These are phyloP conservation scores for Boletellus dicymbophilus DNA, from an alignment of 1,284 basidiomycete genomes.

Conservation along the genomic window DNA sequence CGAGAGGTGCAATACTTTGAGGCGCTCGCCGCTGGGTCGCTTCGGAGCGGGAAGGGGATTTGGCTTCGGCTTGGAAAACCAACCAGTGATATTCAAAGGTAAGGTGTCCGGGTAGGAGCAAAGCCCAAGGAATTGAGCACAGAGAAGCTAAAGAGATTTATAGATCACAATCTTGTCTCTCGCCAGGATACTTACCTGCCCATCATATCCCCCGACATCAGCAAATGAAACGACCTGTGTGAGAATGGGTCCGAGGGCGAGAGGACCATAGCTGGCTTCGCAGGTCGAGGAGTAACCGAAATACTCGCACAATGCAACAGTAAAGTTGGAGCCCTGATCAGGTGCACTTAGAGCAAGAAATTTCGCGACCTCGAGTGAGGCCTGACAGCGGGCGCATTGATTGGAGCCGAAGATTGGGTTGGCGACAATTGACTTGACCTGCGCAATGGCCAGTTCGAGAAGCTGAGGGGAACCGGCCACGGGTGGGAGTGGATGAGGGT, in stretches of 20 bases:
- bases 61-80: slow-evolving; percentile 72
- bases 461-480: slow-evolving; percentile 45
- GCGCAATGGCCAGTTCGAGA: slow-evolving; percentile 50
- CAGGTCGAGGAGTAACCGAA: slow-evolving; percentile 60
- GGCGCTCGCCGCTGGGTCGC: slow-evolving; percentile 58
- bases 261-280: slow-evolving; percentile 45
- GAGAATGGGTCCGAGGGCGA: slow-evolving; percentile 57
- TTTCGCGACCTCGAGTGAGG: slow-evolving; percentile 64
- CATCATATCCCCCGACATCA: slow-evolving; percentile 68
- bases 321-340: slow-evolving; percentile 56
- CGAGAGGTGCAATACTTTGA: slow-evolving; percentile 77
- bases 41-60: slow-evolving; percentile 56
- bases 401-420: slow-evolving; percentile 52
- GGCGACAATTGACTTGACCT: slow-evolving; percentile 52
- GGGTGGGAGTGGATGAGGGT: slow-evolving; percentile 67
- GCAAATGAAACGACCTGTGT: slow-evolving; percentile 71
- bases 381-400: slow-evolving; percentile 64
- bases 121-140: slow-evolving; percentile 52
- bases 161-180: slow-evolving; percentile 23
- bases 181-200: slow-evolving; percentile 47
- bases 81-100: slow-evolving; percentile 52
- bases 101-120: slow-evolving; percentile 54
- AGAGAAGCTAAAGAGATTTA: slow-evolving; percentile 43
- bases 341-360: slow-evolving; percentile 68
- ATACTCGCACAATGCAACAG: slow-evolving; percentile 60